Percentiles rank a stretch among this genome's conserved stretches.
Evolutionary conservation across 768 basidiomycete species (phyloP).

Genomic region (Collybia mongolica): DNA sequence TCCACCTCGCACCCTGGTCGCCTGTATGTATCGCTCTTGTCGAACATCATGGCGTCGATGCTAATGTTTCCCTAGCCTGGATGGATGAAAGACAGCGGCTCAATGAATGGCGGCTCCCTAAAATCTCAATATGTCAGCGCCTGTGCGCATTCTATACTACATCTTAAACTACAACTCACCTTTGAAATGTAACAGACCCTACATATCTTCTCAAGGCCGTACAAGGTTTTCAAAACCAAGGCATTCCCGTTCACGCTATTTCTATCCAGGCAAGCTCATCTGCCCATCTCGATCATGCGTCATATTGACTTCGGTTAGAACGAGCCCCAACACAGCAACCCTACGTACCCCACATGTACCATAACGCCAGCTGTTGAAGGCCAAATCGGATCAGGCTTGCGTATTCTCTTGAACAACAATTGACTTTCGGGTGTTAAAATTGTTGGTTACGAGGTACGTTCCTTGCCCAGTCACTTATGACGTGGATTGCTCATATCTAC

Average conservation of each 20-base stretch:
- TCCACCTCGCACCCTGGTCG: conserved; percentile 73
- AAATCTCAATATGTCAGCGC: conserved; percentile 41
- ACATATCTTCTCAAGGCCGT: conserved; percentile 71
- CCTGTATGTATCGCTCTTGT: conserved; percentile 43
- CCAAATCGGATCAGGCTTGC: conserved; percentile 52
- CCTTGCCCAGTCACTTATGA: not conserved
- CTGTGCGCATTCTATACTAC: conserved; percentile 35
- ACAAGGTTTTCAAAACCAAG: conserved; percentile 64
- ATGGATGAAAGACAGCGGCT: conserved; percentile 74
- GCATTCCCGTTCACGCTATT: conserved; percentile 63
- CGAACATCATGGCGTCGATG: not conserved
- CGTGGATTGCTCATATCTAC: conserved; percentile 17
- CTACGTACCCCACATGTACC: conserved; percentile 65
- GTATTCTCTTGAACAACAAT: conserved; percentile 60
- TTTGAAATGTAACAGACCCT: conserved; percentile 50
- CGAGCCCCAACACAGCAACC: conserved; percentile 55
- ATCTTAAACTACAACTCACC: not conserved
- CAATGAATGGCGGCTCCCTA: conserved; percentile 68
- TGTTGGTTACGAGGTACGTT: conserved; percentile 40
- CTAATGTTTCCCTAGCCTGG: conserved; percentile 47
- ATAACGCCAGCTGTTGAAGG: conserved; percentile 58
- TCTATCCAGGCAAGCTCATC: conserved; percentile 39
- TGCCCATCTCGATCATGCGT: not conserved
- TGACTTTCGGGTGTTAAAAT: conserved; percentile 59
- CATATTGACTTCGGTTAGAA: conserved; percentile 24